phyloP scores from a whole-genome alignment of 208 protist species.

The Tritrichomonas foetus region DNA sequence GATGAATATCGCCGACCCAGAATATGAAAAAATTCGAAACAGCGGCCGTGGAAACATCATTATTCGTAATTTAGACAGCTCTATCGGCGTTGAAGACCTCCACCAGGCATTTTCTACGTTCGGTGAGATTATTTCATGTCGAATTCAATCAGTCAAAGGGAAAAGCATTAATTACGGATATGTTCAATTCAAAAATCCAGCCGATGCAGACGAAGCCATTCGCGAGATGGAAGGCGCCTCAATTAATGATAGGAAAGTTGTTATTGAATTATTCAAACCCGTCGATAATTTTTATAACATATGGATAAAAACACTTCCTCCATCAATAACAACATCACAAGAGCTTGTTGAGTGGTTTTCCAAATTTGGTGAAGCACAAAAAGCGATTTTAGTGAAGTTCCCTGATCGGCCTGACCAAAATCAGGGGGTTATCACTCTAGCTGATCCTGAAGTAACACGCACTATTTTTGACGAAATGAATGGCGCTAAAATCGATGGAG shows the following conservation, averaged over 20 bases:
- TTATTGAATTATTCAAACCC: not conserved
- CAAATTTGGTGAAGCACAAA: not conserved
- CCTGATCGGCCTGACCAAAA: no score
- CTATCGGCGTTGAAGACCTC: not conserved
- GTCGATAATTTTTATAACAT: not conserved
- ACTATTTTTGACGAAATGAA: slow-evolving; percentile 66
- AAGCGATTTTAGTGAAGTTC: not conserved
- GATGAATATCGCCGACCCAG: not conserved
- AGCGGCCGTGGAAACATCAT: not conserved
- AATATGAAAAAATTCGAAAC: not conserved
- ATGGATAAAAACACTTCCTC: not conserved
- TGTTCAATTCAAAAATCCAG: not conserved
- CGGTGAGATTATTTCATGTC: not conserved
- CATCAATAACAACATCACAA: not conserved
- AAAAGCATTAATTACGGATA: not conserved
- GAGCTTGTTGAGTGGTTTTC: not conserved
- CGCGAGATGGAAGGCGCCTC: not conserved
- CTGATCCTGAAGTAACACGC: no score
- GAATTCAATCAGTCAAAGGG: not conserved
- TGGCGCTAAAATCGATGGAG: slow-evolving; percentile 61
- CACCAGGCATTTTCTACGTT: not conserved
- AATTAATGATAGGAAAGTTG: not conserved
- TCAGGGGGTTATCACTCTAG: no score
- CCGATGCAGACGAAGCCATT: not conserved
- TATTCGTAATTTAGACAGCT: not conserved